Conservation (phyloP, 306 rosid genomes). For the Malus fusca region DNA sequence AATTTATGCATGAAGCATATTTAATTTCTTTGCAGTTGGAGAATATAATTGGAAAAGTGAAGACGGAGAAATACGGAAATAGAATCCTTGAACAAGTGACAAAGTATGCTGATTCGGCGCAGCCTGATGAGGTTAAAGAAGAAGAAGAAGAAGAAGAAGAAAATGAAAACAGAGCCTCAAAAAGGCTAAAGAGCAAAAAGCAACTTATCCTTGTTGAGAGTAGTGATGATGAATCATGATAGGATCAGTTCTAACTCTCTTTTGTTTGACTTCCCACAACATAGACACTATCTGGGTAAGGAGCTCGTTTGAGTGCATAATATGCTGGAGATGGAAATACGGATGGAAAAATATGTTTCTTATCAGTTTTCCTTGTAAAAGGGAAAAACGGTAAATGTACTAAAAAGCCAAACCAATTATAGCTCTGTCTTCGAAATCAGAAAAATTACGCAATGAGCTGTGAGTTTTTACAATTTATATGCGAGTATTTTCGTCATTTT, state of each 20-base stretch:
- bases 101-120: constrained; percentile 32
- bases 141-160: constrained; percentile 35
- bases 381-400: neutral
- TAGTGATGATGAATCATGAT: constrained; percentile 69
- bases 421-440: no score
- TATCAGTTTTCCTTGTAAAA: neutral
- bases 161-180: constrained; percentile 39
- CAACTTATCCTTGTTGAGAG: constrained; percentile 53
- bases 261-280: neutral
- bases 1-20: neutral
- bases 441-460: no score
- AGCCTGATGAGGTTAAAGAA: constrained; percentile 16
- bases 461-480: no score
- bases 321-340: neutral
- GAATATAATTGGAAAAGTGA: constrained; percentile 67
- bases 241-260: neutral
- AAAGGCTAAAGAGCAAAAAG: constrained; percentile 54
- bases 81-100: constrained; percentile 55
- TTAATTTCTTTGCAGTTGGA: constrained; percentile 53
- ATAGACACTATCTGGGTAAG: neutral
- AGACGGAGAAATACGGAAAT: constrained; percentile 64
- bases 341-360: neutral
- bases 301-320: neutral
- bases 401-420: no score
- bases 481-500: no score